Evolutionary conservation across 352 stramenopile genomes (phyloP).

Genomic region (Pythium brassicae): DNA sequence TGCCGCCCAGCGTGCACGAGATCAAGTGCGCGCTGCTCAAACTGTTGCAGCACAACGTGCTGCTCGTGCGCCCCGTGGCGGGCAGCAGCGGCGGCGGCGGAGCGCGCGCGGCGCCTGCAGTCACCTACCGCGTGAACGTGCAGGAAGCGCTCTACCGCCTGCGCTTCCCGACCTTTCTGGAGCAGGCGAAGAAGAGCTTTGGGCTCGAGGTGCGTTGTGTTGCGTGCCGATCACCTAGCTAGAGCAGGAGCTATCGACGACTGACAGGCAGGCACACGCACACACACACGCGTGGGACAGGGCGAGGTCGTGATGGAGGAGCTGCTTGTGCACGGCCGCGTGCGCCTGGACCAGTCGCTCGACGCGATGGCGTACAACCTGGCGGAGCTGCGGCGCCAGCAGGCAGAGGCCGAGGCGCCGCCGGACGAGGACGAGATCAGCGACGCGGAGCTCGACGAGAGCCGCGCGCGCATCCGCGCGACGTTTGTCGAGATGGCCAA

Average conservation of each 20-base stretch:
- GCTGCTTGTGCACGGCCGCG: slow-evolving; percentile 74
- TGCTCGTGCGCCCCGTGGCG: slow-evolving; percentile 42
- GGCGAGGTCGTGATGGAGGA: slow-evolving; percentile 88
- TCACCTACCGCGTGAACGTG: slow-evolving; percentile 40
- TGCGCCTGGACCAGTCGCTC: slow-evolving; percentile 83
- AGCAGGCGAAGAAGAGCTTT: slow-evolving; percentile 72
- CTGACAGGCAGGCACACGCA: no score
- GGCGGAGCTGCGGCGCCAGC: slow-evolving; percentile 49
- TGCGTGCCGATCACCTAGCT: no score
- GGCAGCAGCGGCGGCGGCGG: slow-evolving; percentile 16
- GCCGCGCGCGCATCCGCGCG: slow-evolving; percentile 47
- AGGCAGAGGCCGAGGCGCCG: slow-evolving; percentile 19
- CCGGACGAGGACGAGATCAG: slow-evolving; percentile 44
- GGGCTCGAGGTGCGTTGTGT: slow-evolving; percentile 52
- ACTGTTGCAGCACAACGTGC: slow-evolving; percentile 84
- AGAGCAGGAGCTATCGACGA: no score
- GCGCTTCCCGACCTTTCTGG: slow-evolving; percentile 82
- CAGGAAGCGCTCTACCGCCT: slow-evolving; percentile 77
- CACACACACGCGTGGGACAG: no score
- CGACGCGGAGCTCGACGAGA: slow-evolving; percentile 70
- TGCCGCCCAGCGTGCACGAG: slow-evolving; percentile 53
- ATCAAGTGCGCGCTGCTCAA: slow-evolving; percentile 84
- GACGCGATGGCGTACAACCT: slow-evolving; percentile 81
- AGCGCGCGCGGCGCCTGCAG: slow-evolving; percentile 7
- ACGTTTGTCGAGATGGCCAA: slow-evolving; percentile 88